Evolutionary conservation across 768 basidiomycete species (phyloP), one percentile per base, ranked within the genome.

Genomic region (Chalciporus chontae): DNA sequence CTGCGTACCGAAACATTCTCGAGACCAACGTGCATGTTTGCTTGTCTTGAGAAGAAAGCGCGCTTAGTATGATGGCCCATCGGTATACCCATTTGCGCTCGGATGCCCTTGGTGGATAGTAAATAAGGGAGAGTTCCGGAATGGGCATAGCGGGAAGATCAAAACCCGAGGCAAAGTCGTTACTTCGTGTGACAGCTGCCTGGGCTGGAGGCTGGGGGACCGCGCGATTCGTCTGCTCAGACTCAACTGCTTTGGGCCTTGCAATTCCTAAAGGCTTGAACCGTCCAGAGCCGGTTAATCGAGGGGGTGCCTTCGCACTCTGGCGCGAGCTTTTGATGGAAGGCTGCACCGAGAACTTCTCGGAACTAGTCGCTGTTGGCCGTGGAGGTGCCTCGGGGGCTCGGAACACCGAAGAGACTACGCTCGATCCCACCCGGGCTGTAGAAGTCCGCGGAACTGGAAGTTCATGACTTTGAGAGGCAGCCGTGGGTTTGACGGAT

Each of bases 1-100:
- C 79, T 67, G 84, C 80, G 64, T 85, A 84, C 43, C 84, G 76
- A 58, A 87, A 75, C 32, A 75, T 71, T 46, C 77, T 76, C 11
- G 83, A 87, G 13, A 83, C 83, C 26, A 74, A 64, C n/a, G 64
- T 59, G 48, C 83, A 81, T 21, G 60, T 59, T 6, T 49, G 52
- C 6, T 84, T 68, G 44, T 83, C 80, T 43, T 60, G 45, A 7
- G 70, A 55, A 5, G 71, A 68, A 3, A 87, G 65, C 5, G 65
- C 69, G 50, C 77, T 77, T 7, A 89, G 67, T 14, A 83, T 67
- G 26, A 87, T 45, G 5, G 86, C 73, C 65, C 83, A 77, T 3
- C 55, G 61, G 18, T 73, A 58, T 4, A 84, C 79, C 47, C 68
- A 72, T 64, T 77, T 85, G 27, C 85, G 71, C 46, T 86, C 77